phyloP scores from a whole-genome alignment of 495 filamentous ascomycete species.

The Penicillium egyptiacum region DNA sequence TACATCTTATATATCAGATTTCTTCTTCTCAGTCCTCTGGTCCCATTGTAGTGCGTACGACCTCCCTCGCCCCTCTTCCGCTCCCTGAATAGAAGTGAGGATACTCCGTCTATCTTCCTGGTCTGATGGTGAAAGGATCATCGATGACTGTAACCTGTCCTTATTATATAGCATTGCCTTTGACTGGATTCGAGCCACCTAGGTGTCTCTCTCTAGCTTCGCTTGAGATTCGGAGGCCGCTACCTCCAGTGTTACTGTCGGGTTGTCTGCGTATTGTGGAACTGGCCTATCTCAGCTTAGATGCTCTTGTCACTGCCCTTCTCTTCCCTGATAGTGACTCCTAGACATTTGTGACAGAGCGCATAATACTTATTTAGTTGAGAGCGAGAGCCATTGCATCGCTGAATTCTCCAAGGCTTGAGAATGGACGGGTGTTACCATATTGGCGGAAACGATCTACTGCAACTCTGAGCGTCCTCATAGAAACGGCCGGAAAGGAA shows the following conservation, averaged over 20 bases:
- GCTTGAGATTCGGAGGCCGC: neutral
- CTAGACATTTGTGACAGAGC: neutral
- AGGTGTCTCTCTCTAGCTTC: neutral
- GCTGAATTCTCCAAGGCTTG: neutral
- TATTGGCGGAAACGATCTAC: neutral
- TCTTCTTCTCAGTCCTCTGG: neutral
- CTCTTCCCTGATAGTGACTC: neutral
- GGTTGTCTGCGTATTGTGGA: neutral
- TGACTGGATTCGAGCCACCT: neutral
- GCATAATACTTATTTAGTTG: neutral
- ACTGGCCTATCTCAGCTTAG: neutral
- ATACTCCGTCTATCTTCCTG: neutral
- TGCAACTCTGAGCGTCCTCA: neutral
- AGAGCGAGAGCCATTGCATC: neutral
- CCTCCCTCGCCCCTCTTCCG: neutral
- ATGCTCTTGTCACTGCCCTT: neutral
- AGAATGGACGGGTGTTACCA: neutral
- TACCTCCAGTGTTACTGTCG: neutral
- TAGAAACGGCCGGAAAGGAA: neutral
- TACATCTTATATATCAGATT: neutral
- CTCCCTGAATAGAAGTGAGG: neutral
- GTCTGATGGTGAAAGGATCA: neutral
- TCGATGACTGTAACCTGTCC: neutral
- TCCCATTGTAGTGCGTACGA: neutral
- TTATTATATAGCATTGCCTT: neutral